phyloP scores from a whole-genome alignment of 2,329 filamentous ascomycete genomes.

The Mollisia scopiformis region DNA sequence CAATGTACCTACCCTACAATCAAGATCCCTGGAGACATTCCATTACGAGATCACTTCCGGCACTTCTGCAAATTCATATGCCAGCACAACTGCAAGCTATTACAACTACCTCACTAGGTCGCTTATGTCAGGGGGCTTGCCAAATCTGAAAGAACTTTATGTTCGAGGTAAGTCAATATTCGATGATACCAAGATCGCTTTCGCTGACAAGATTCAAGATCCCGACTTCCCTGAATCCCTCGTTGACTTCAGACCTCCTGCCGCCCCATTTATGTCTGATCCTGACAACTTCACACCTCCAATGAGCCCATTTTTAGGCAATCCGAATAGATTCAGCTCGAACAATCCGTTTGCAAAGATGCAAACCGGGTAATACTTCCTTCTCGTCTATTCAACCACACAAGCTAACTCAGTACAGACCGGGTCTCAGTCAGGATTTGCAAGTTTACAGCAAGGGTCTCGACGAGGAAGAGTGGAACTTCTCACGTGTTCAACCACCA shows the following conservation, averaged over 20 bases:
- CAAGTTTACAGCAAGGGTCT: constrained; percentile 69
- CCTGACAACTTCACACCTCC: constrained; percentile 30
- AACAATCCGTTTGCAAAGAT: constrained; percentile 37
- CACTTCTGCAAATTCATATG: constrained; percentile 58
- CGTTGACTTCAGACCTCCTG: constrained; percentile 67
- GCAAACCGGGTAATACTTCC: constrained; percentile 38
- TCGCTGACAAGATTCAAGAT: constrained; percentile 47
- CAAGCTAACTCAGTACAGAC: too few species aligned
- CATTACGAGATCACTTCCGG: constrained; percentile 80
- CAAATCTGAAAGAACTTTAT: constrained; percentile 75
- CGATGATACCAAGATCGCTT: not conserved
- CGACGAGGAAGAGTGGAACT: constrained; percentile 70
- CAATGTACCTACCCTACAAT: constrained; percentile 65
- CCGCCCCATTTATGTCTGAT: constrained; percentile 50
- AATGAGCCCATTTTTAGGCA: constrained; percentile 14
- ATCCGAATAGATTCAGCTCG: constrained; percentile 33
- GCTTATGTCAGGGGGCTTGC: constrained; percentile 74
- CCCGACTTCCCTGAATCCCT: constrained; percentile 81
- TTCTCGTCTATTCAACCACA: not conserved
- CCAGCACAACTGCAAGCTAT: constrained; percentile 62
- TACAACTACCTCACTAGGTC: constrained; percentile 88
- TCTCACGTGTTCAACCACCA: constrained; percentile 59
- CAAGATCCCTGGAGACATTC: constrained; percentile 69
- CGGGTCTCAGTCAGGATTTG: constrained; percentile 56
- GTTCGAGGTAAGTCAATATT: constrained; percentile 56